phyloP scores from a whole-genome alignment of 768 basidiomycete species.

The Candolleomyces efflorescens region DNA sequence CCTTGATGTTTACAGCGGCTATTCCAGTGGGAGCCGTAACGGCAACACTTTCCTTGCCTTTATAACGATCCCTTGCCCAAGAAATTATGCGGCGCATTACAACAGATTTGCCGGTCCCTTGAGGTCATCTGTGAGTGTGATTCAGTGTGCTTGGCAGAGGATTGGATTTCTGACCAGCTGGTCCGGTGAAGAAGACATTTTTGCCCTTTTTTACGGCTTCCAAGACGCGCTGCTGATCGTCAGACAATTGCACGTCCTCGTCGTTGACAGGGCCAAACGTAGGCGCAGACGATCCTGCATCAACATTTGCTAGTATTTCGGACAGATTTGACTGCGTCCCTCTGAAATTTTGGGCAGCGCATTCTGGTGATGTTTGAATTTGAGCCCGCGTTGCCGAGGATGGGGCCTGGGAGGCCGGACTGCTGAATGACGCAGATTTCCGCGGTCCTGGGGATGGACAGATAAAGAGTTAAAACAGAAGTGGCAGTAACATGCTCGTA shows the following conservation, averaged over 20 bases:
- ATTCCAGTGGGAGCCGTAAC: conserved; percentile 66
- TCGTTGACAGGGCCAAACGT: no score
- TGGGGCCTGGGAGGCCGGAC: no score
- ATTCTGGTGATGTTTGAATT: no score
- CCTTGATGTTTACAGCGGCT: conserved; percentile 69
- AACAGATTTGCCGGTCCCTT: conserved; percentile 71
- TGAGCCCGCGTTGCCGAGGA: no score
- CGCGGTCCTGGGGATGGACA: no score
- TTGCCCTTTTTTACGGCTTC: conserved; percentile 44
- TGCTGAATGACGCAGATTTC: no score
- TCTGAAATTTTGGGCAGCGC: no score
- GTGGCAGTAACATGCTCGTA: no score
- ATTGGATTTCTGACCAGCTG: conserved; percentile 46
- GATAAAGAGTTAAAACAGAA: no score
- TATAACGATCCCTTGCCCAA: conserved; percentile 25
- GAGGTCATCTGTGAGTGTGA: background rate
- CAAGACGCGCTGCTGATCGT: conserved; percentile 39
- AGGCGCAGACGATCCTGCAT: no score
- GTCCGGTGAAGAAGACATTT: conserved; percentile 73
- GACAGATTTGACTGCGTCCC: no score
- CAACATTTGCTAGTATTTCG: no score
- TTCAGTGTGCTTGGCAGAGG: background rate
- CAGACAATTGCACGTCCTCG: conserved; percentile 13
- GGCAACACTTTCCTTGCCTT: conserved; percentile 31
- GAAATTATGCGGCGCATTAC: conserved; percentile 59